These are phyloP conservation scores for Stentor roeselii DNA, from an alignment of 73 alveolate species.

Conservation along the genomic window DNA sequence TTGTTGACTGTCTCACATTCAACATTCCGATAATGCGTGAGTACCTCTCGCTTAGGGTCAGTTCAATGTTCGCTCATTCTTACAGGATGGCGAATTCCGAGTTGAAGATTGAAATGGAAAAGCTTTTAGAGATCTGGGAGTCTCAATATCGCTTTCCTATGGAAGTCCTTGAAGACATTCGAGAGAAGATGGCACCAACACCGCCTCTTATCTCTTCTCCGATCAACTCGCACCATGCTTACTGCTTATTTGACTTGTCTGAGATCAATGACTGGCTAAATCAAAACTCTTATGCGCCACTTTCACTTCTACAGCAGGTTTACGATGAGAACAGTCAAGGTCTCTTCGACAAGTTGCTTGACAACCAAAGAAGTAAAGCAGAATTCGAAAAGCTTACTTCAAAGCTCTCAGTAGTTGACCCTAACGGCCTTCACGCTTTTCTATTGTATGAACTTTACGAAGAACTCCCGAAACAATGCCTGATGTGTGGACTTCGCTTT, in stretches of 20 bases:
- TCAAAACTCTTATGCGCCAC: conserved; percentile 11
- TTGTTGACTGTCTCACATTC: conserved; percentile 7
- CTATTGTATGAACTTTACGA: background rate
- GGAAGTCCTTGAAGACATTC: conserved; percentile 7
- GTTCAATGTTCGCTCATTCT: conserved; percentile 2
- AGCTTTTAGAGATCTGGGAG: background rate
- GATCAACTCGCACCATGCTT: background rate
- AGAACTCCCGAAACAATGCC: conserved; percentile 22
- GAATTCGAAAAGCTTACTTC: background rate
- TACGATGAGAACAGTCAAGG: background rate
- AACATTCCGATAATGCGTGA: conserved; percentile 15
- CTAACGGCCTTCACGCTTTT: background rate
- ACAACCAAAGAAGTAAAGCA: conserved; percentile 1
- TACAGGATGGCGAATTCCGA: background rate
- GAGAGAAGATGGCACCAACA: conserved; percentile 24
- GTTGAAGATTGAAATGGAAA: background rate
- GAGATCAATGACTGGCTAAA: background rate
- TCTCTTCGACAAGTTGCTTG: background rate
- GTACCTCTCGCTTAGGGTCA: background rate
- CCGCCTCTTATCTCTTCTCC: conserved; percentile 18
- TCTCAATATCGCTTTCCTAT: conserved; percentile 16
- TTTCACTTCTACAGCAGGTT: background rate
- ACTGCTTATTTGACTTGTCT: background rate
- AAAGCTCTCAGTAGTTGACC: background rate
- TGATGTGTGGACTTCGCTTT: conserved; percentile 19